Percentiles rank a stretch among this genome's conserved stretches.
Evolutionary conservation across 352 stramenopile genomes (phyloP).

Genomic region (Phytophthora colocasiae): DNA sequence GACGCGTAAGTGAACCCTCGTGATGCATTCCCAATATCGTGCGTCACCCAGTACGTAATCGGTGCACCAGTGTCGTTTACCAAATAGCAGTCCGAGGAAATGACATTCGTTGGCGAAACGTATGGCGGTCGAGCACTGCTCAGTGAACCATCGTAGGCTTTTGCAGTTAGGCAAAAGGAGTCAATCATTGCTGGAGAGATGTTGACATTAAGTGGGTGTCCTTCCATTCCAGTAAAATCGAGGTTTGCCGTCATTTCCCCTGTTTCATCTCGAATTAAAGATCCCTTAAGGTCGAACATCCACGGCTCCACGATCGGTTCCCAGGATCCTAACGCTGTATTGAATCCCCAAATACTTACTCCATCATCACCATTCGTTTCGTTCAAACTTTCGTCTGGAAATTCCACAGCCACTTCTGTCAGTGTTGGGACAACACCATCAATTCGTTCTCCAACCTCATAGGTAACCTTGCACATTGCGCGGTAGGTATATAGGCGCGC

Average conservation of each 20-base stretch:
- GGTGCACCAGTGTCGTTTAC: slow-evolving; percentile 69
- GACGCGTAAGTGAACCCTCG: slow-evolving; percentile 69
- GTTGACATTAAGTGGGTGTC: slow-evolving; percentile 73
- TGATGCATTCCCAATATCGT: slow-evolving; percentile 50
- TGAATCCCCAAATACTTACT: slow-evolving; percentile 82
- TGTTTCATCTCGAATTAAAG: slow-evolving; percentile 42
- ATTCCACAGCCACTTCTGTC: slow-evolving; percentile 55
- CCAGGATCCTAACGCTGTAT: slow-evolving; percentile 75
- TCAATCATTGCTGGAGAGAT: slow-evolving; percentile 73
- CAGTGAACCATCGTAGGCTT: slow-evolving; percentile 63
- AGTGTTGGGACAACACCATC: slow-evolving; percentile 24
- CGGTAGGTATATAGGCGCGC: slow-evolving; percentile 70
- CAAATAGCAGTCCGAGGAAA: slow-evolving; percentile 85
- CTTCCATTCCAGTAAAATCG: slow-evolving; percentile 59
- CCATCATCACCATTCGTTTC: slow-evolving; percentile 72
- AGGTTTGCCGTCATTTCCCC: slow-evolving; percentile 65
- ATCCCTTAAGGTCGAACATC: slow-evolving; percentile 62
- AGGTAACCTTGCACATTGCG: slow-evolving; percentile 67
- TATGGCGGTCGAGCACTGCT: slow-evolving; percentile 21
- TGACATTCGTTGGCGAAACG: slow-evolving; percentile 64
- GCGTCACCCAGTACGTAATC: slow-evolving; percentile 75
- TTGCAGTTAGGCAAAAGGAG: slow-evolving; percentile 61
- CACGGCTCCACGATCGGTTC: slow-evolving; percentile 83
- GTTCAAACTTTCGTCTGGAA: slow-evolving; percentile 58
- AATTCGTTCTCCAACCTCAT: slow-evolving; percentile 42